Conservation (phyloP, 495 filamentous ascomycete genomes). For the Neurospora sp. region DNA sequence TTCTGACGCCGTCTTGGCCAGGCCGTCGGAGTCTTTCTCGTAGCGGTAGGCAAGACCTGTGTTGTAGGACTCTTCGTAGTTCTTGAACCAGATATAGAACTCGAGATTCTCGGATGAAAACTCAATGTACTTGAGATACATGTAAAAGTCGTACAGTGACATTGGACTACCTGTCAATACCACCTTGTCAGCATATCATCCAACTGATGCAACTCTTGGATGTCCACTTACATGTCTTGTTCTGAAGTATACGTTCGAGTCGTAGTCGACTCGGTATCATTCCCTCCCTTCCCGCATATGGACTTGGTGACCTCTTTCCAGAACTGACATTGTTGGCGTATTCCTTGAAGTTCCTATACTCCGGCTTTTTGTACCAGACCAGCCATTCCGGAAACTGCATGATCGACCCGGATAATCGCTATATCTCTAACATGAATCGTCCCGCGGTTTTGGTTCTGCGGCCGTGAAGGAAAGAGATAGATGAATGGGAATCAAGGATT, state of each 20-base stretch:
- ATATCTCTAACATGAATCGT: background rate
- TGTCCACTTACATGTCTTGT: conserved; percentile 27
- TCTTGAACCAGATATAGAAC: conserved; percentile 60
- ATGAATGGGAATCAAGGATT: background rate
- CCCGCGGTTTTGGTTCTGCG: background rate
- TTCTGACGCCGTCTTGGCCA: conserved; percentile 14
- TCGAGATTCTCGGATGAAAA: conserved; percentile 43
- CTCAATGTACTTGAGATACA: conserved; percentile 33
- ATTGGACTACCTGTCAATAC: conserved; percentile 22
- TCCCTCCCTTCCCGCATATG: conserved; percentile 15
- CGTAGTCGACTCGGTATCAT: conserved; percentile 25
- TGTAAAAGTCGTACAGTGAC: conserved; percentile 32
- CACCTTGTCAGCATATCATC: background rate
- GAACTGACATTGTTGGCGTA: conserved; percentile 21
- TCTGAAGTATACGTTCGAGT: conserved; percentile 30
- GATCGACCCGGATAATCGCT: background rate
- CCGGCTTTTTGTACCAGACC: conserved; percentile 35
- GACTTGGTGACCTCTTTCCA: conserved; percentile 20
- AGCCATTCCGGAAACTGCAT: conserved; percentile 27
- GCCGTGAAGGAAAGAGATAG: background rate
- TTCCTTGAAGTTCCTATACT: conserved; percentile 31
- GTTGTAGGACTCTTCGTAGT: conserved; percentile 27
- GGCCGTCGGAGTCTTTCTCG: conserved; percentile 15
- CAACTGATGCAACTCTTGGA: background rate
- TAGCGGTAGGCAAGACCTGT: conserved; percentile 11